Evolutionary conservation across 2,329 filamentous ascomycete genomes (phyloP), one percentile per base, ranked within the genome.

Genomic region (Fusarium cicatricum): DNA sequence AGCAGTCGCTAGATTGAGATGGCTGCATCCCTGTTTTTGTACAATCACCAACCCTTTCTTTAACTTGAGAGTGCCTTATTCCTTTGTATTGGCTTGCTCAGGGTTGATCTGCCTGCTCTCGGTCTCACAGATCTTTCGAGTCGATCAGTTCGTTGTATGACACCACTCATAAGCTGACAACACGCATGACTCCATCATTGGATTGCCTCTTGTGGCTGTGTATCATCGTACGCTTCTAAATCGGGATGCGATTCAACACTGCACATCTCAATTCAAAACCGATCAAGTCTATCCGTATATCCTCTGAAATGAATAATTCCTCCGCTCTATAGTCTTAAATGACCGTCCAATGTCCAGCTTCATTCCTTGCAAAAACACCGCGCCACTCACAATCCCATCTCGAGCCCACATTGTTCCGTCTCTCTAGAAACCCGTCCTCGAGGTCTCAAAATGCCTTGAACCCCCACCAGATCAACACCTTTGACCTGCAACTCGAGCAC

Each of bases 181-280:
- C 58, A 29, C 39, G 33, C 14, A 38, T 49, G 23, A 33, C 28
- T 38, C 43, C 23, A n/a, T 31, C 43, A 53, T 50, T 43, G 34
- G 60, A 43, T 55, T 33, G 37, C 50, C 39, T 41, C 40, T 21
- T 19, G 64, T 49, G 59, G 64, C 62, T 36, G 59, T 64, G 63
- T 60, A 47, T 60, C 46, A n/a, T n/a, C n/a, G 62, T 45, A 45
- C 51, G 53, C 34, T 67, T 67, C 64, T 67, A 67, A 64, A 59
- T 67, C 45, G 34, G 59, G 61, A 62, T 46, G 44, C 43, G 41
- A 21, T 21, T 43, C 38, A 51, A 49, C 47, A 58, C 39, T 15
- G 40, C 45, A 45, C 45, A 47, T 45, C 32, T 29, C 34, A 46
- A n/a, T 57, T 46, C 42, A 46, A 63, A 32, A 36, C 44, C 7